phyloP scores from a whole-genome alignment of 495 filamentous ascomycete species.

The Penicillium macrosclerotiorum region DNA sequence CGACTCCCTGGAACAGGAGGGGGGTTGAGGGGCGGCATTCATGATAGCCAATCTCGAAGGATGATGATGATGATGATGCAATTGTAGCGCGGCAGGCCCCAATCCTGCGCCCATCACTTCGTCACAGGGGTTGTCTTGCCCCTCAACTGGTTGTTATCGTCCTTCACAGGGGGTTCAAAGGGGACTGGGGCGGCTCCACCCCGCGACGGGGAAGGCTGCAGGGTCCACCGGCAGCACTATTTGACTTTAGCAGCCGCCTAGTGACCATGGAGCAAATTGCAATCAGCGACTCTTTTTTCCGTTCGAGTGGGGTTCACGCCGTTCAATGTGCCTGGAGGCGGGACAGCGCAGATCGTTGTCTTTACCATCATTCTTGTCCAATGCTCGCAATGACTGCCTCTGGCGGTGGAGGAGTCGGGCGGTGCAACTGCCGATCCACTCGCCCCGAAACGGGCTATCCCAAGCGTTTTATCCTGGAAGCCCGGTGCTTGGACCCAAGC shows the following conservation, averaged over 20 bases:
- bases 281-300: slow-evolving; percentile 3
- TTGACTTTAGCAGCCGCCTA: slow-evolving; percentile 7
- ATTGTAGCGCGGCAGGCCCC: background rate
- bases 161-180: no score
- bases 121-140: no score
- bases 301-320: slow-evolving; percentile 4
- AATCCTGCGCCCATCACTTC: no score
- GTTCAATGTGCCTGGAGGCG: slow-evolving; percentile 1
- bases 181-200: no score
- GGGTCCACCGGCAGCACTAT: slow-evolving; percentile 14
- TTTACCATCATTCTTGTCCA: no score
- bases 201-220: background rate
- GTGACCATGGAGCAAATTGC: background rate
- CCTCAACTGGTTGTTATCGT: no score
- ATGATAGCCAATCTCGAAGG: background rate
- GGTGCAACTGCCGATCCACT: slow-evolving; percentile 13
- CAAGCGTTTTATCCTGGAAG: background rate
- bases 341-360: slow-evolving; percentile 15
- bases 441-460: background rate
- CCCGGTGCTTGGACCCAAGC: slow-evolving; percentile 11
- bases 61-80: background rate
- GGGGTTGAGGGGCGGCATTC: background rate
- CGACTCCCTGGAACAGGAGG: background rate
- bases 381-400: no score
- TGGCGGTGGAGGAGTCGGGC: background rate